Evolutionary conservation across 257 asterid species (phyloP).

Genomic region (Knoxia roxburghii): DNA sequence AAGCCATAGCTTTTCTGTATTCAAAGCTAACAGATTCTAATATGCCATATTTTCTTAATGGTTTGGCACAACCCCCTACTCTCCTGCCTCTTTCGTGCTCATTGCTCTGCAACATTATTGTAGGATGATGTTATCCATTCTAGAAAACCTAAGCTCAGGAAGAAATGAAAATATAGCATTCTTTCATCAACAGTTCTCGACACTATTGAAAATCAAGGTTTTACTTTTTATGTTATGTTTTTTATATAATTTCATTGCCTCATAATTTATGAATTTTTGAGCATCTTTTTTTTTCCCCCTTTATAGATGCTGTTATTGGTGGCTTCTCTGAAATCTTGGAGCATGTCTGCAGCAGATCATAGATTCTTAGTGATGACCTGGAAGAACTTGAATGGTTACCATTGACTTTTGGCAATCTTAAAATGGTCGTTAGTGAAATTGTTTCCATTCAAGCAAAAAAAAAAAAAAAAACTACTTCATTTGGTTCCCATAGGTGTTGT

Average conservation of each 20-base stretch:
- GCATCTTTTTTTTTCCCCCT: slow-evolving; percentile 19
- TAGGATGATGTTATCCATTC: slow-evolving; percentile 71
- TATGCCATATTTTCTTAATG: slow-evolving; percentile 8
- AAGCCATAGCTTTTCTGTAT: too few relatives aligned
- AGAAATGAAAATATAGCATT: slow-evolving; percentile 51
- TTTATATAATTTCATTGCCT: not conserved
- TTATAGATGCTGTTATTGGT: slow-evolving; percentile 62
- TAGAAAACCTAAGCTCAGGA: slow-evolving; percentile 66
- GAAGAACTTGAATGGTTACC: slow-evolving; percentile 82
- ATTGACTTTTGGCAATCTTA: slow-evolving; percentile 65
- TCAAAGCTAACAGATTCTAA: too few relatives aligned
- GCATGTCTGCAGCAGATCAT: slow-evolving; percentile 70
- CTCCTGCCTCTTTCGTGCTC: slow-evolving; percentile 18
- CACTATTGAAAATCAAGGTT: slow-evolving; percentile 73
- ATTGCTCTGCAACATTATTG: slow-evolving; percentile 17
- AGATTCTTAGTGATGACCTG: slow-evolving; percentile 62
- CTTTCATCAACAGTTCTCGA: slow-evolving; percentile 46
- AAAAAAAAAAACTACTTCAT: slow-evolving; percentile 61
- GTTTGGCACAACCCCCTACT: too few relatives aligned
- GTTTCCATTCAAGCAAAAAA: slow-evolving; percentile 66
- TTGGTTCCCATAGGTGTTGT: slow-evolving; percentile 67
- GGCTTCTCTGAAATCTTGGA: slow-evolving; percentile 71
- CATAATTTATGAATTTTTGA: slow-evolving; percentile 7
- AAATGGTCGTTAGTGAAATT: slow-evolving; percentile 64
- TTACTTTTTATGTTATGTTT: slow-evolving; percentile 10